Percentiles rank a stretch among this genome's conserved stretches.
Conservation (phyloP, 495 filamentous ascomycete species). For the Talaromyces wortmannii region DNA sequence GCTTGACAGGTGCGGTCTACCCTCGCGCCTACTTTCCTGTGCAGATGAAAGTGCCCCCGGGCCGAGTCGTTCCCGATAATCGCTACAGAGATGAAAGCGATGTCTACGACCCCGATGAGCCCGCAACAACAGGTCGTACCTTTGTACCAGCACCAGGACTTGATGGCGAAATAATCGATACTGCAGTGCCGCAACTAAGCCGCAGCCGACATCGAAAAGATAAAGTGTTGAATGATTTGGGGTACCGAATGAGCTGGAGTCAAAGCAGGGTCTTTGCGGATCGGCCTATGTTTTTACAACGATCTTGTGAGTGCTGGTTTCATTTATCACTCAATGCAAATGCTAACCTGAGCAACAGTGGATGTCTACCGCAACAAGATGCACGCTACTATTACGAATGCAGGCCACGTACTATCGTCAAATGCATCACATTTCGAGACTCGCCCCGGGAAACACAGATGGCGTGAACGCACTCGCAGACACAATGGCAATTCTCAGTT, state of each 20-base stretch:
- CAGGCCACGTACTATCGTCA: slow-evolving; percentile 61
- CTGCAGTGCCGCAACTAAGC: slow-evolving; percentile 67
- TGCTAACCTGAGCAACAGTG: slow-evolving; percentile 45
- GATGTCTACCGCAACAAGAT: slow-evolving; percentile 95
- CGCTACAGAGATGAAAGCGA: slow-evolving; percentile 59
- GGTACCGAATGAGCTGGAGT: slow-evolving; percentile 91
- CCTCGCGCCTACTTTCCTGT: slow-evolving; percentile 84
- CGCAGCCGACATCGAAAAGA: slow-evolving; percentile 66
- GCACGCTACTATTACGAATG: slow-evolving; percentile 65
- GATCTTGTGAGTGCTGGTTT: slow-evolving; percentile 64
- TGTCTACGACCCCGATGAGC: slow-evolving; percentile 42
- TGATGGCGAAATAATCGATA: slow-evolving; percentile 62
- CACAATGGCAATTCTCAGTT: not conserved
- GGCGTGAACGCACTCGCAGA: slow-evolving; percentile 54
- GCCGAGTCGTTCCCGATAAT: slow-evolving; percentile 52
- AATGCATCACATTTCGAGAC: slow-evolving; percentile 86
- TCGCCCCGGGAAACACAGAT: slow-evolving; percentile 76
- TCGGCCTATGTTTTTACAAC: slow-evolving; percentile 82
- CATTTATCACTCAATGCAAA: not conserved
- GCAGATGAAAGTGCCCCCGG: slow-evolving; percentile 74
- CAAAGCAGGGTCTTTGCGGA: slow-evolving; percentile 84
- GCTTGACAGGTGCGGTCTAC: slow-evolving; percentile 79
- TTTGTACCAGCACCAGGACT: slow-evolving; percentile 66
- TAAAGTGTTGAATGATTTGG: slow-evolving; percentile 80
- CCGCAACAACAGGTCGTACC: slow-evolving; percentile 40